These are phyloP conservation scores for Chamaecrista fasciculata DNA, from an alignment of 306 rosid species.

Conservation along the genomic window DNA sequence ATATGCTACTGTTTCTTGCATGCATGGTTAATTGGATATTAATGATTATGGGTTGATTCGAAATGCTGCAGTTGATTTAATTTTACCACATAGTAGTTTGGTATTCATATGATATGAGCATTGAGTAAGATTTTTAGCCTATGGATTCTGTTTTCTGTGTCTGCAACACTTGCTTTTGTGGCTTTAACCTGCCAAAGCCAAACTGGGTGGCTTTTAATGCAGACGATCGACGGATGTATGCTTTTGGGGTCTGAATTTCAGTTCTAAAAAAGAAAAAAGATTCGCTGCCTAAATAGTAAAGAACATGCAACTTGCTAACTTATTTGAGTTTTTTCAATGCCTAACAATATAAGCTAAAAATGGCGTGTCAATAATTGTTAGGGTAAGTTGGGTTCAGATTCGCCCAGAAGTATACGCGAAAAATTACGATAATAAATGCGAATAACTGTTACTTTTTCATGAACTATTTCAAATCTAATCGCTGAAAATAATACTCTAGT, in stretches of 20 bases:
- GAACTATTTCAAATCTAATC: too few relatives aligned
- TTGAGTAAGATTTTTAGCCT: background rate
- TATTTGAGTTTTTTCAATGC: background rate
- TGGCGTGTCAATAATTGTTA: background rate
- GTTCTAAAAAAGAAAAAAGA: background rate
- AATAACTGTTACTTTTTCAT: too few relatives aligned
- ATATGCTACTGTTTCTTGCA: too few relatives aligned
- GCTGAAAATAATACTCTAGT: too few relatives aligned
- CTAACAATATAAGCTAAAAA: background rate
- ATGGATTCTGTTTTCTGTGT: background rate
- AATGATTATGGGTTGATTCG: too few relatives aligned
- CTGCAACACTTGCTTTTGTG: constrained; percentile 23
- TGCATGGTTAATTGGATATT: too few relatives aligned
- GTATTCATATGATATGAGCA: too few relatives aligned
- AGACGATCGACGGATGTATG: background rate
- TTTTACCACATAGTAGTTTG: too few relatives aligned
- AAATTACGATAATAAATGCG: too few relatives aligned
- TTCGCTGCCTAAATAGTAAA: background rate
- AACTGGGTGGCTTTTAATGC: background rate
- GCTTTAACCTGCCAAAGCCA: background rate
- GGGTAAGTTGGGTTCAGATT: too few relatives aligned
- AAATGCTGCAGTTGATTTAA: too few relatives aligned
- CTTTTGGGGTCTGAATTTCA: background rate
- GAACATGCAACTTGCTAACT: background rate
- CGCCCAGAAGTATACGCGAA: too few relatives aligned